These are phyloP conservation scores for Austroboletus novae-zelandiae DNA, from an alignment of 1,284 basidiomycete species.

Conservation along the genomic window DNA sequence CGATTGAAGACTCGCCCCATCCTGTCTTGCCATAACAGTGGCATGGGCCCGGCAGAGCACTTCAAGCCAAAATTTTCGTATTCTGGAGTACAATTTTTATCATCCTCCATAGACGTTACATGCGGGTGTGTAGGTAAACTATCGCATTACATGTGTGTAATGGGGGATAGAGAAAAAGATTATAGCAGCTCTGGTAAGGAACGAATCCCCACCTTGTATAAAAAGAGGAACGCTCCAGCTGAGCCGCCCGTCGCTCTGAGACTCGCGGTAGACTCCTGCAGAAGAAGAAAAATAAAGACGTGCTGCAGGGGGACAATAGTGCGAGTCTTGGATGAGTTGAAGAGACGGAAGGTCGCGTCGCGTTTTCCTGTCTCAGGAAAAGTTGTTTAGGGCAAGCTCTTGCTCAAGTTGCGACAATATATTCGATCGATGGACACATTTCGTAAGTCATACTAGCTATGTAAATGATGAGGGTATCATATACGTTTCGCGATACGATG, in stretches of 20 bases:
- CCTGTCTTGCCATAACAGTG: no score
- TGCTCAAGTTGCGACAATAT: not conserved
- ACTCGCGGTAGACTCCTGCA: conserved; percentile 53
- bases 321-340: conserved; percentile 46
- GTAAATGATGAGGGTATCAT: conserved; percentile 2
- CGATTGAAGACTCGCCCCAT: no score
- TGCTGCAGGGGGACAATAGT: conserved; percentile 52
- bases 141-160: no score
- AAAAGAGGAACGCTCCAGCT: conserved; percentile 44
- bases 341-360: not conserved
- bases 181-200: conserved; percentile 53
- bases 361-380: not conserved
- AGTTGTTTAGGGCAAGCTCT: conserved; percentile 17
- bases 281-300: conserved; percentile 18
- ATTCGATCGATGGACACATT: not conserved
- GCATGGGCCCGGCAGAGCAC: no score
- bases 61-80: no score
- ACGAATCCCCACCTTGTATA: conserved; percentile 33
- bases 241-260: conserved; percentile 40
- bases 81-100: no score
- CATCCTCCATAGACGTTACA: no score
- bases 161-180: no score
- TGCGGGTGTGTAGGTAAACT: no score
- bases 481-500: conserved; percentile 1
- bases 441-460: not conserved